phyloP scores from a whole-genome alignment of 2,329 filamentous ascomycete genomes.

The Nemania serpens region DNA sequence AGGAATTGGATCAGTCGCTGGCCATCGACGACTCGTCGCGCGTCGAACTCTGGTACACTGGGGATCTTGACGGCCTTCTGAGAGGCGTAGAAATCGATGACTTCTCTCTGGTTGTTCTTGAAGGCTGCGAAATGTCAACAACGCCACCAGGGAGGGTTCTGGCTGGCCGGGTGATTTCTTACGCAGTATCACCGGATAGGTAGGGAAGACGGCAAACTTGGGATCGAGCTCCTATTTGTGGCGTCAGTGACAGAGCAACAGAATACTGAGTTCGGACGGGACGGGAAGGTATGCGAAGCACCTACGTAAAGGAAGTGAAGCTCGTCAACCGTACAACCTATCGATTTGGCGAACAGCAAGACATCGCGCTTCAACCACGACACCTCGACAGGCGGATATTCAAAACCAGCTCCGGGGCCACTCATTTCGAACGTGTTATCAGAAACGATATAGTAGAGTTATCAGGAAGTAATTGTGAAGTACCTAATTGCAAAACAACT shows the following conservation, averaged over 20 bases:
- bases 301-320: conserved; percentile 86
- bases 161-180: conserved; percentile 40
- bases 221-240: conserved; percentile 77
- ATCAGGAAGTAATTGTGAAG: neutral
- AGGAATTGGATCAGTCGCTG: conserved; percentile 80
- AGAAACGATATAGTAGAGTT: neutral
- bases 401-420: conserved; percentile 70
- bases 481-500: neutral
- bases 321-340: conserved; percentile 83
- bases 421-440: conserved; percentile 42
- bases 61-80: conserved; percentile 71
- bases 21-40: conserved; percentile 76
- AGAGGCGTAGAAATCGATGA: conserved; percentile 81
- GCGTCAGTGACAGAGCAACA: conserved; percentile 7
- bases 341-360: conserved; percentile 87
- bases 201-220: conserved; percentile 85
- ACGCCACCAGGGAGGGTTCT: too few species aligned
- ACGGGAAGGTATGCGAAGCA: conserved; percentile 12
- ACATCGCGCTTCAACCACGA: conserved; percentile 88
- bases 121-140: conserved; percentile 57
- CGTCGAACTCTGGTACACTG: conserved; percentile 76
- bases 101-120: conserved; percentile 76
- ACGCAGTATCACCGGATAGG: conserved; percentile 82
- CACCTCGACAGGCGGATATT: conserved; percentile 76
- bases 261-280: neutral